Evolutionary conservation across 2,329 filamentous ascomycete genomes (phyloP).

Genomic region (Didymella exigua): DNA sequence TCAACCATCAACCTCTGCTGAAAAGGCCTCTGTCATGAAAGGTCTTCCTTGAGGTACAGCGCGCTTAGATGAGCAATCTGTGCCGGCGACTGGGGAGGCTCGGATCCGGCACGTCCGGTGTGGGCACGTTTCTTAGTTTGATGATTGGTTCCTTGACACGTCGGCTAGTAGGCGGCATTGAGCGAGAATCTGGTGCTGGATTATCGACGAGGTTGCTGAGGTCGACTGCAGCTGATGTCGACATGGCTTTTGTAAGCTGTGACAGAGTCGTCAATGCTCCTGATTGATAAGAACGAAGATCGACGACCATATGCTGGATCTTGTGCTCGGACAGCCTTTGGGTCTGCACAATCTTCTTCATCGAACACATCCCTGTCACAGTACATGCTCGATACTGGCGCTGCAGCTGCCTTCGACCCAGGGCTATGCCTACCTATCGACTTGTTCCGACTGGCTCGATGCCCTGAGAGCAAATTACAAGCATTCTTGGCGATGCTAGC

Average conservation of each 20-base stretch:
- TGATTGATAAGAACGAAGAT: not conserved
- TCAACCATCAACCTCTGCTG: constrained; percentile 1
- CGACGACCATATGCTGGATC: not conserved
- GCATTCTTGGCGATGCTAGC: not conserved
- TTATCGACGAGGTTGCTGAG: not conserved
- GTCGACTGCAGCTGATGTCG: not conserved
- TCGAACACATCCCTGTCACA: too few species aligned
- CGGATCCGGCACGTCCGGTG: constrained; percentile 9
- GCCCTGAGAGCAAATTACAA: not conserved
- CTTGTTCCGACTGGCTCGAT: not conserved
- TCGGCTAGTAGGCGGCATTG: constrained; percentile 8
- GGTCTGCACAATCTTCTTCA: too few species aligned
- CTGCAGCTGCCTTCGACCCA: not conserved
- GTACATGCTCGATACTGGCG: too few species aligned
- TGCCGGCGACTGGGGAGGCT: constrained; percentile 14
- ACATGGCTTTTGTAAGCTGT: not conserved
- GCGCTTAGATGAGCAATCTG: constrained; percentile 18
- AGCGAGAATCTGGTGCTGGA: not conserved
- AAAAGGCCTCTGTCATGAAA: constrained; percentile 16
- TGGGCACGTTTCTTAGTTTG: not conserved
- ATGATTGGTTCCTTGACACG: constrained; percentile 4
- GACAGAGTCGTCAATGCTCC: not conserved
- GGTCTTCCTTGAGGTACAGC: constrained; percentile 10
- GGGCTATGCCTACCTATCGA: too few species aligned
- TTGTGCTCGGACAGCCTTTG: not conserved